phyloP scores from a whole-genome alignment of 805 yeast species.

The Torulaspora franciscae region DNA sequence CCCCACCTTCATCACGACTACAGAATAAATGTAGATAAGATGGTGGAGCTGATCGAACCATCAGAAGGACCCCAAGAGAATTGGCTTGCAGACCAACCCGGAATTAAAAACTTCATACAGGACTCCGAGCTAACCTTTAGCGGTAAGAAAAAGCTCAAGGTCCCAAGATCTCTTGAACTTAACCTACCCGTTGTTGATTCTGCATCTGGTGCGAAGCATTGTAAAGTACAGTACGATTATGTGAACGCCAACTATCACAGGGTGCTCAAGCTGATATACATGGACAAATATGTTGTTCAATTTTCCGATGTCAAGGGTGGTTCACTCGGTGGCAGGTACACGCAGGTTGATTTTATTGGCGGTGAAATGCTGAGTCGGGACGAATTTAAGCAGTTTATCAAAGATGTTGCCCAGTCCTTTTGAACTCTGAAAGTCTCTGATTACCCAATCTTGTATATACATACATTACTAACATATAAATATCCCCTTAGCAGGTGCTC shows the following conservation, averaged over 20 bases:
- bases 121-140: slow-evolving; percentile 18
- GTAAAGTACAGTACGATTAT: slow-evolving; percentile 21
- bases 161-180: slow-evolving; percentile 15
- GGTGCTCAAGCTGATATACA: slow-evolving; percentile 25
- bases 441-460: slow-evolving; percentile 5
- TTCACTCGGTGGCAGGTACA: slow-evolving; percentile 24
- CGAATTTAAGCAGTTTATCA: slow-evolving; percentile 17
- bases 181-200: slow-evolving; percentile 10
- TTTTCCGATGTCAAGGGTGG: slow-evolving; percentile 32
- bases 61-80: slow-evolving; percentile 24
- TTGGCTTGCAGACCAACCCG: slow-evolving; percentile 42
- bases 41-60: slow-evolving; percentile 17
- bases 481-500: background rate
- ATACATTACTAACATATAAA: background rate
- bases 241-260: slow-evolving; percentile 24
- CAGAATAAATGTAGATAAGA: slow-evolving; percentile 20
- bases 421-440: background rate
- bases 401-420: slow-evolving; percentile 15
- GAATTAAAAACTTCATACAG: slow-evolving; percentile 39
- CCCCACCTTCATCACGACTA: slow-evolving; percentile 28
- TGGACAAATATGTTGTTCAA: slow-evolving; percentile 32
- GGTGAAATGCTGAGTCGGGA: slow-evolving; percentile 14
- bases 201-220: background rate
- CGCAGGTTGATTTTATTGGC: slow-evolving; percentile 31
- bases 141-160: slow-evolving; percentile 11